Conservation (phyloP, 78 protist species). For the Pigoraptor vietnamica region DNA sequence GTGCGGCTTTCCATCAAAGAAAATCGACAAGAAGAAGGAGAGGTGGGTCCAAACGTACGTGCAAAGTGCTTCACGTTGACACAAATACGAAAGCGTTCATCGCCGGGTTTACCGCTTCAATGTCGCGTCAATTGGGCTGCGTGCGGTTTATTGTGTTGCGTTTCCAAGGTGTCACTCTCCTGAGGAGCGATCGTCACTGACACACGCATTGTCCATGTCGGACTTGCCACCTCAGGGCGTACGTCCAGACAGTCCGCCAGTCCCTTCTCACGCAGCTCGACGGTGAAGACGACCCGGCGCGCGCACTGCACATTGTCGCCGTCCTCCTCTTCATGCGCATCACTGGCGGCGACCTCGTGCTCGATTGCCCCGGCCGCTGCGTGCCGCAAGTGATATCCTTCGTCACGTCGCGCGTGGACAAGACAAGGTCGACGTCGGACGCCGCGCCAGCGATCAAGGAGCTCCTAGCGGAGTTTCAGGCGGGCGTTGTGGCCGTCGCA, state of each 20-base stretch:
- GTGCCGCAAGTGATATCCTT: background rate
- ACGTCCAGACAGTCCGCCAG: background rate
- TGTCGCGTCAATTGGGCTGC: too few relatives aligned
- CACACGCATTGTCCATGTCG: too few relatives aligned
- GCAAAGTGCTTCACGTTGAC: too few relatives aligned
- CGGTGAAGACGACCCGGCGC: background rate
- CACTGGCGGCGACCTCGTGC: background rate
- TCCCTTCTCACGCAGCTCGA: background rate
- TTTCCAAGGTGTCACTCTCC: too few relatives aligned
- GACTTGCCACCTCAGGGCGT: background rate
- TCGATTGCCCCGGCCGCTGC: background rate
- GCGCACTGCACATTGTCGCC: background rate
- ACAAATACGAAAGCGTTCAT: too few relatives aligned
- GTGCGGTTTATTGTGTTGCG: too few relatives aligned
- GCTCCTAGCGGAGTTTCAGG: background rate
- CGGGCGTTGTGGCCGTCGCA: background rate
- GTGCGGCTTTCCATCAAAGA: background rate
- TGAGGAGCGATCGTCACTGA: too few relatives aligned
- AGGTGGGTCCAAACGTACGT: too few relatives aligned
- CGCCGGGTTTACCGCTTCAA: too few relatives aligned
- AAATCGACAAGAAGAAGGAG: background rate
- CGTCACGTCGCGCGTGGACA: background rate
- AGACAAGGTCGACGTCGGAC: background rate
- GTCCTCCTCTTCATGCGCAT: background rate
- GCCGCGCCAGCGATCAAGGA: background rate